Evolutionary conservation across 306 rosid genomes (phyloP).

Genomic region (Vigna nakashimae): DNA sequence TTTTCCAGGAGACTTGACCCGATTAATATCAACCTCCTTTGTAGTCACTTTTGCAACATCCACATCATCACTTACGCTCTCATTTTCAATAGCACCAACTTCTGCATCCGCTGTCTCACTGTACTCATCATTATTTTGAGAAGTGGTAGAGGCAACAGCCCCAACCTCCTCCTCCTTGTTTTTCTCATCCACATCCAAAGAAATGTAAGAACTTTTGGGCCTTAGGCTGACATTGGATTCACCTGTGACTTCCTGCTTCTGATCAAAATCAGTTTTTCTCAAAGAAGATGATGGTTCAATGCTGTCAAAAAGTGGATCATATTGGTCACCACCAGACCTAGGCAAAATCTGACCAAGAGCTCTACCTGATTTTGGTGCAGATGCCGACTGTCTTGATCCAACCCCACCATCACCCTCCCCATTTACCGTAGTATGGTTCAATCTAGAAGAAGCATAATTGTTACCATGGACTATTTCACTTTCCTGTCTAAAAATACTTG

Average conservation of each 20-base stretch:
- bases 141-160: slow-evolving; percentile 76
- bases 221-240: slow-evolving; percentile 62
- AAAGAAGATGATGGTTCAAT: slow-evolving; percentile 66
- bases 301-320: slow-evolving; percentile 94
- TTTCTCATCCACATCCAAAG: slow-evolving; percentile 69
- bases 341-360: slow-evolving; percentile 57
- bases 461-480: slow-evolving; percentile 52
- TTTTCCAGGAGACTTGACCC: slow-evolving; percentile 75
- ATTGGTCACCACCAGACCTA: slow-evolving; percentile 70
- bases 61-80: slow-evolving; percentile 65
- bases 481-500: slow-evolving; percentile 60
- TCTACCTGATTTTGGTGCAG: slow-evolving; percentile 66
- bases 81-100: slow-evolving; percentile 79
- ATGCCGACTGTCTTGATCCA: slow-evolving; percentile 63
- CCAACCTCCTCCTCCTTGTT: slow-evolving; percentile 58
- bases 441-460: slow-evolving; percentile 53
- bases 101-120: slow-evolving; percentile 96
- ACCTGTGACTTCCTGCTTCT: slow-evolving; percentile 60
- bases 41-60: slow-evolving; percentile 53
- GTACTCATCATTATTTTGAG: slow-evolving; percentile 80
- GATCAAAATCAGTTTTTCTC: slow-evolving; percentile 58
- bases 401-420: slow-evolving; percentile 58
- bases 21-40: slow-evolving; percentile 77
- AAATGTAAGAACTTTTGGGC: slow-evolving; percentile 63
- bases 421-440: slow-evolving; percentile 48